Percentiles rank a stretch among this genome's conserved stretches.
Conservation (phyloP, 139 green algal species). For the Tetradesmus lagerheimii region DNA sequence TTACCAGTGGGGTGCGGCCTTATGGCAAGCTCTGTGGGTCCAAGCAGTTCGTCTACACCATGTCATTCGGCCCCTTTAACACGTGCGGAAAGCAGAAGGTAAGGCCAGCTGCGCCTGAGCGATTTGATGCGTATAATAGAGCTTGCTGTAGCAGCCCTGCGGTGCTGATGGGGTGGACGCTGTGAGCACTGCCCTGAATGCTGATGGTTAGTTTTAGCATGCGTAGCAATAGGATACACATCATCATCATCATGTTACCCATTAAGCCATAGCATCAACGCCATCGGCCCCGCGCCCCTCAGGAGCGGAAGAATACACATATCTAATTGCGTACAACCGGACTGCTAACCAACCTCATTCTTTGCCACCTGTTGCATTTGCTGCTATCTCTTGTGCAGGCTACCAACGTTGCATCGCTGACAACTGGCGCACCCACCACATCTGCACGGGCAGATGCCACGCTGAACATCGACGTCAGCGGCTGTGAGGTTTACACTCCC, state of each 20-base stretch:
- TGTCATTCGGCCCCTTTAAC: conserved; percentile 25
- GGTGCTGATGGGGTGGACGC: too few relatives aligned
- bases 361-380: too few relatives aligned
- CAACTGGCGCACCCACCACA: neutral
- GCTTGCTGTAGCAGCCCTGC: neutral
- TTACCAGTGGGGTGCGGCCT: conserved; percentile 11
- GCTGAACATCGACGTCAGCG: conserved; percentile 13
- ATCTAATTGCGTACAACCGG: too few relatives aligned
- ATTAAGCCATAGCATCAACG: too few relatives aligned
- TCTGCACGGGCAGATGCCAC: neutral
- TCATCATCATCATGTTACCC: too few relatives aligned
- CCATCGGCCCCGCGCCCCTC: too few relatives aligned
- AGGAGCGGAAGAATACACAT: too few relatives aligned
- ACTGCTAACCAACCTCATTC: too few relatives aligned
- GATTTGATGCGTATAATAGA: neutral
- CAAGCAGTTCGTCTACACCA: conserved; percentile 38
- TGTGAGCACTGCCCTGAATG: too few relatives aligned
- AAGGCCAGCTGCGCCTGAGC: neutral
- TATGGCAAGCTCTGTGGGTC: conserved; percentile 40
- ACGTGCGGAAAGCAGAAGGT: conserved; percentile 40
- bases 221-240: too few relatives aligned
- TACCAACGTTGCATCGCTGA: conserved; percentile 29
- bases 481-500: conserved; percentile 35
- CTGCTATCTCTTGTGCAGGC: conserved; percentile 6
- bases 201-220: too few relatives aligned